Percentiles rank a stretch among this genome's conserved stretches.
phyloP scores from a whole-genome alignment of 768 basidiomycete species.

The Mycena galericulata region DNA sequence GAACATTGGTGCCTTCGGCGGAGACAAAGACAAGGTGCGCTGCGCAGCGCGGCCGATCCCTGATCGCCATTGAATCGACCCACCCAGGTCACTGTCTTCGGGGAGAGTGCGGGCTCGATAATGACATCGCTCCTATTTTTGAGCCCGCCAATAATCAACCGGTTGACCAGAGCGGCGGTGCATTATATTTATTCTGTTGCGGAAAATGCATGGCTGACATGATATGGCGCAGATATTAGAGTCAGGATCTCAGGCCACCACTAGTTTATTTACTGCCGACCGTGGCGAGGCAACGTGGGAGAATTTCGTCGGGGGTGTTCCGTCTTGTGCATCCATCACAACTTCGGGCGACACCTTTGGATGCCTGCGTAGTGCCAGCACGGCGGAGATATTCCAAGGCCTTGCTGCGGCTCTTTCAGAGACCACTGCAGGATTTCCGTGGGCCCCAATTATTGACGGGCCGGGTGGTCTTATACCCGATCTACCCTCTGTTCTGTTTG shows the following conservation, averaged over 20 bases:
- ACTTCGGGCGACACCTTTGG: background rate
- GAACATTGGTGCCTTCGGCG: slow-evolving; percentile 67
- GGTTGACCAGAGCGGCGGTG: slow-evolving; percentile 48
- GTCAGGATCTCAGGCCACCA: slow-evolving; percentile 50
- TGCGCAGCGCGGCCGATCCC: background rate
- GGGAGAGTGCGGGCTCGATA: slow-evolving; percentile 40
- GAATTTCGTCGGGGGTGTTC: slow-evolving; percentile 25
- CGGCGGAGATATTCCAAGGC: background rate
- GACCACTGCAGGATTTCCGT: background rate
- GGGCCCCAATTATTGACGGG: background rate
- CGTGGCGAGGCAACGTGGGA: slow-evolving; percentile 46
- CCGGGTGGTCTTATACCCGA: background rate
- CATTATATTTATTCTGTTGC: slow-evolving; percentile 10
- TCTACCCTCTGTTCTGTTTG: background rate
- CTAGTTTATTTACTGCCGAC: slow-evolving; percentile 40
- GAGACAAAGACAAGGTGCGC: slow-evolving; percentile 57
- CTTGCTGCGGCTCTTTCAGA: background rate
- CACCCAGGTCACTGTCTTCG: slow-evolving; percentile 42
- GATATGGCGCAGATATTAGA: slow-evolving; percentile 50
- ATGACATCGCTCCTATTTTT: slow-evolving; percentile 3
- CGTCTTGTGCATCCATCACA: background rate
- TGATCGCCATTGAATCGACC: background rate
- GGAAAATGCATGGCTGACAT: background rate
- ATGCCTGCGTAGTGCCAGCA: background rate
- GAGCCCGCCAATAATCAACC: slow-evolving; percentile 42